phyloP scores from a whole-genome alignment of 2,329 filamentous ascomycete genomes.

The Lecanicillium sp. region DNA sequence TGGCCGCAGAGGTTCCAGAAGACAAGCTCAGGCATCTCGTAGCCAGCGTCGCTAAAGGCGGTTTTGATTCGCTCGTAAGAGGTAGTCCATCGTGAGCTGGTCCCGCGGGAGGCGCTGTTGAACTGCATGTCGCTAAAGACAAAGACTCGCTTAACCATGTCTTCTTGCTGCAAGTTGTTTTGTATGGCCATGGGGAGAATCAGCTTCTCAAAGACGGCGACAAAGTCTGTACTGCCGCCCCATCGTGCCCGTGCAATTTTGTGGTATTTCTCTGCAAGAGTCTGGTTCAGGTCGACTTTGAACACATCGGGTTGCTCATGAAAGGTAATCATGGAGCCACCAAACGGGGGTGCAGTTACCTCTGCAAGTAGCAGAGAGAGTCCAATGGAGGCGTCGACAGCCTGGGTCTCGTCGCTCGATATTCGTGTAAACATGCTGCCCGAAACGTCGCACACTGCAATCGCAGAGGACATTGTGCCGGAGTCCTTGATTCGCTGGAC shows the following conservation, averaged over 20 bases:
- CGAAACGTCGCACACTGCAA: conserved; percentile 51
- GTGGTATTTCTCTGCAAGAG: conserved; percentile 33
- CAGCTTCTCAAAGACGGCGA: conserved; percentile 43
- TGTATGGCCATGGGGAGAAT: conserved; percentile 45
- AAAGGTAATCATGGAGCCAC: conserved; percentile 48
- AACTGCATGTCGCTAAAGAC: conserved; percentile 57
- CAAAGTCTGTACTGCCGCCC: conserved; percentile 41
- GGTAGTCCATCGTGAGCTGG: conserved; percentile 26
- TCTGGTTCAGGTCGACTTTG: conserved; percentile 26
- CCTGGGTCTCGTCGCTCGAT: conserved; percentile 36
- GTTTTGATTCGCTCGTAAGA: conserved; percentile 41
- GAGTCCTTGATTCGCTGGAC: conserved; percentile 49
- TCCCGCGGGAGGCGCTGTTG: conserved; percentile 17
- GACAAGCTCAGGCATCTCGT: conserved; percentile 50
- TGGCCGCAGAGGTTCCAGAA: conserved; percentile 44
- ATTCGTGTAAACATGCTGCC: conserved; percentile 37
- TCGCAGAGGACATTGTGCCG: conserved; percentile 41
- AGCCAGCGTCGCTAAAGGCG: conserved; percentile 38
- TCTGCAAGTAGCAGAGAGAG: conserved; percentile 48
- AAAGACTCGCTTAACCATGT: conserved; percentile 54
- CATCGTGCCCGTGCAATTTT: conserved; percentile 24
- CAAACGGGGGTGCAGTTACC: conserved; percentile 42
- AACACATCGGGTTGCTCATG: conserved; percentile 29
- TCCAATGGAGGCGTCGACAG: conserved; percentile 46
- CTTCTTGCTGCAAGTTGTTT: conserved; percentile 40